A percentile compares a stretch with the other conserved stretches of the same genome.
phyloP scores from a whole-genome alignment of 257 asterid genomes.

The Solanum lignicaule region DNA sequence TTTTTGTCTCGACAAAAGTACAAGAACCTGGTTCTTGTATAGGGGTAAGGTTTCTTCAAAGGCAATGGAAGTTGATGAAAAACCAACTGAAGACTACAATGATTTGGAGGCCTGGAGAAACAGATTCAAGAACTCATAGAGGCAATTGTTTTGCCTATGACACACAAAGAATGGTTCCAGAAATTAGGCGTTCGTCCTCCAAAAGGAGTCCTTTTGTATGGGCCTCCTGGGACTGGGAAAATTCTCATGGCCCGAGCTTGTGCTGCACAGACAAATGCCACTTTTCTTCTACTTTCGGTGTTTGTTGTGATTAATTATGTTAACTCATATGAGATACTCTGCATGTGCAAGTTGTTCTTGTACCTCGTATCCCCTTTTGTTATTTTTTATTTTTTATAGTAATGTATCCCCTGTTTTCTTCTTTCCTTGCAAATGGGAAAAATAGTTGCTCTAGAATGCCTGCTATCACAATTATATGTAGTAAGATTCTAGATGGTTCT shows the following conservation, averaged over 20 bases:
- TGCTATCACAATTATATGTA: not conserved
- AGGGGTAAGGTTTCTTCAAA: too few relatives aligned
- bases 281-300: slow-evolving; percentile 22
- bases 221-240: slow-evolving; percentile 90
- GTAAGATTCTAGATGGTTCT: not conserved
- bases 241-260: slow-evolving; percentile 90
- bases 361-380: not conserved
- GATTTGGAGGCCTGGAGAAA: slow-evolving; percentile 95
- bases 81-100: slow-evolving; percentile 93
- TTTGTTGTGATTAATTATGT: not conserved
- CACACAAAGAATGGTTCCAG: slow-evolving; percentile 74
- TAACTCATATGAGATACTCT: not conserved
- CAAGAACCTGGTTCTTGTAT: too few relatives aligned
- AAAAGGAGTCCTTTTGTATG: slow-evolving; percentile 71
- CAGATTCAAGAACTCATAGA: slow-evolving; percentile 90
- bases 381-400: not conserved
- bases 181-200: slow-evolving; percentile 77
- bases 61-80: slow-evolving; percentile 98
- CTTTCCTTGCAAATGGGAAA: not conserved
- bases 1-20: too few relatives aligned
- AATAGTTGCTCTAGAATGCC: not conserved
- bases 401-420: not conserved
- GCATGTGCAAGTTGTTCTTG: not conserved
- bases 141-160: slow-evolving; percentile 86
- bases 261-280: slow-evolving; percentile 97